phyloP scores from a whole-genome alignment of 179 eudicot genomes.

The Camellia oleifera region DNA sequence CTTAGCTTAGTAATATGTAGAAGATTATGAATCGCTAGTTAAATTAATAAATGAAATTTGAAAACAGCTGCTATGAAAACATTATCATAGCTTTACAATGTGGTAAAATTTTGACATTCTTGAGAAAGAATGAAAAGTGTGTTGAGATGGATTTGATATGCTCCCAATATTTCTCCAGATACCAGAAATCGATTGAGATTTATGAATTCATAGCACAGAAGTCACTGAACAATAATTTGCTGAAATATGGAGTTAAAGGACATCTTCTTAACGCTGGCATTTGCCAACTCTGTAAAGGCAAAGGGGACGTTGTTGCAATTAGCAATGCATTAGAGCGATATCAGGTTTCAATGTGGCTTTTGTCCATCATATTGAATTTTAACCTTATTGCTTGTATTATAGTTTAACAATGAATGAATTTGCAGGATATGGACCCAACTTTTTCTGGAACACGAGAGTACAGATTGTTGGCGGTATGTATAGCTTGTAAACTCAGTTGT shows the following conservation, averaged over 20 bases:
- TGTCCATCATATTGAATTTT: not conserved
- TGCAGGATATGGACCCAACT: conserved; percentile 32
- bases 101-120: not conserved
- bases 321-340: conserved; percentile 79
- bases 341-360: conserved; percentile 45
- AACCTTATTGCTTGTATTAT: not conserved
- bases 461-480: conserved; percentile 43
- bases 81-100: not conserved
- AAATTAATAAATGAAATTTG: not conserved
- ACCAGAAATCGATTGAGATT: conserved; percentile 77
- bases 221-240: conserved; percentile 66
- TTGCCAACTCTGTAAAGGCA: conserved; percentile 89
- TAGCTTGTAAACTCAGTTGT: not conserved
- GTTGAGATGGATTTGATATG: conserved; percentile 11
- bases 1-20: not conserved
- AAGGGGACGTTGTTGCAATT: conserved; percentile 67
- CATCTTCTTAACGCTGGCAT: conserved; percentile 97
- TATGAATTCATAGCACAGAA: conserved; percentile 82
- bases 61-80: not conserved
- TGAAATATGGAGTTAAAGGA: conserved; percentile 87
- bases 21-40: not conserved
- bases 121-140: not conserved
- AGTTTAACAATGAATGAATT: not conserved
- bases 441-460: conserved; percentile 32
- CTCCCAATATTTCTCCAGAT: conserved; percentile 38